Base-by-base conservation (phyloP, 805 yeast species). In the Saccharomycopsis microspora region DNA sequence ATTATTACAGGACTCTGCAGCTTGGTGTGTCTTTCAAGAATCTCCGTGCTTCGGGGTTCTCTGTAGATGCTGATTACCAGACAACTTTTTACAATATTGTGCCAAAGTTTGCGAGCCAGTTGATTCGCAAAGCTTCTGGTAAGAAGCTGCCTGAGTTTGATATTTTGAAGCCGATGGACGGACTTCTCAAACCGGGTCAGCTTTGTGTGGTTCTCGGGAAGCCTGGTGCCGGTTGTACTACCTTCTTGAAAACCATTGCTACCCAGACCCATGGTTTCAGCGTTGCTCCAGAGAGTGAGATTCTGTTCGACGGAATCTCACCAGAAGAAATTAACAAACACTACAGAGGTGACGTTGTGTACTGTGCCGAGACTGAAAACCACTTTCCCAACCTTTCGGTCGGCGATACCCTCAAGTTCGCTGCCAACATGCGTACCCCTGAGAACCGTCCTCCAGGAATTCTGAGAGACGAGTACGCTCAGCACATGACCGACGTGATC, bases 161-260 rank as follows among this genome's bases (percentile, higher is more conserved):
- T 55, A 76, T 69, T 54, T 66, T 72, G 58, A 72, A 72, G 56
- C 62, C 74, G 10, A 69, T 73, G 75, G 81, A 77, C 52, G 85
- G 80, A 29, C 53, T 73, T 10, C 58, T 75, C 38, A 66, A 65
- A 47, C 82, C 87, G 2, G 87, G 88, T 47, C 80, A 80, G 52
- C 68, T 81, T 42, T 76, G 82, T 4, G 84, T 82, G 47, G 89
- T 83, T 7, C 66, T 83, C 42, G 90, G 93, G 49, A 74, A 89
- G 62, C 90, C 90, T 1, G 90, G 90, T 56, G 71, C 83, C 36
- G 85, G 85, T 40, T 79, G 85, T 56, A 67, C 84, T 5, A 78
- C 85, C 3, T 64, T 78, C 45, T 65, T 79, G 55, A 78, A 78
- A 57, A 66, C 81, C 4, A 62, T 80, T 42, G 70, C 81, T 39